phyloP scores from a whole-genome alignment of 176 grass and related monocot genomes.

The Triticum turgidum region DNA sequence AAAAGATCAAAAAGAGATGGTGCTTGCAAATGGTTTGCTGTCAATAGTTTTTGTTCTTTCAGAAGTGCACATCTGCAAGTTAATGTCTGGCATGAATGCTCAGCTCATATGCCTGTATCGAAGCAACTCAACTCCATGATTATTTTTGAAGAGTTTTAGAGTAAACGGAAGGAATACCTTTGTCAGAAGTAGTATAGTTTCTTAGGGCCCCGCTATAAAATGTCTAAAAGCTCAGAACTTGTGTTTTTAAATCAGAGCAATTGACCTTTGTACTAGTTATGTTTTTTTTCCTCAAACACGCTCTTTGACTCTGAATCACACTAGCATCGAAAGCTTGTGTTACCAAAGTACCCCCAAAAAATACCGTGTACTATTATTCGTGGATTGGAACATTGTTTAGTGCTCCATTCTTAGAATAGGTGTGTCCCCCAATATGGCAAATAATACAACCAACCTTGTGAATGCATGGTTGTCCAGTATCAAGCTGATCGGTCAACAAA shows the following conservation, averaged over 20 bases:
- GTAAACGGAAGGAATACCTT: not conserved
- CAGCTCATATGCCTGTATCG: not conserved
- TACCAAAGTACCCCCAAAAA: not conserved
- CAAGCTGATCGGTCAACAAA: not conserved
- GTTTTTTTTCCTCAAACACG: not conserved
- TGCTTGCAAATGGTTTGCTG: not conserved
- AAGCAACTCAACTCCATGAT: not conserved
- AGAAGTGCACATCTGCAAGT: not conserved
- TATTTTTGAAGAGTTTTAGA: no score
- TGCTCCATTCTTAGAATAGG: not conserved
- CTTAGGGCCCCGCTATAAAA: not conserved
- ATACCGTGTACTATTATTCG: not conserved
- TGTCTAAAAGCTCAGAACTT: not conserved
- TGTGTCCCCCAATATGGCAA: not conserved
- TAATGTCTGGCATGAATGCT: not conserved
- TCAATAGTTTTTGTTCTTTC: not conserved
- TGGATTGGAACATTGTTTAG: not conserved
- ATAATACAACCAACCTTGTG: not conserved
- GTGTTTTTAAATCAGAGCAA: not conserved
- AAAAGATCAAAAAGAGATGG: not conserved
- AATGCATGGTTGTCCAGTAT: not conserved
- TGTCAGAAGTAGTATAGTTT: not conserved
- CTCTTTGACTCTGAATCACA: not conserved
- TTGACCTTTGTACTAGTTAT: not conserved
- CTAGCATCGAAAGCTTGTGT: not conserved